Conservation (phyloP, 768 basidiomycete species). For the Guyanaporus albipodus region DNA sequence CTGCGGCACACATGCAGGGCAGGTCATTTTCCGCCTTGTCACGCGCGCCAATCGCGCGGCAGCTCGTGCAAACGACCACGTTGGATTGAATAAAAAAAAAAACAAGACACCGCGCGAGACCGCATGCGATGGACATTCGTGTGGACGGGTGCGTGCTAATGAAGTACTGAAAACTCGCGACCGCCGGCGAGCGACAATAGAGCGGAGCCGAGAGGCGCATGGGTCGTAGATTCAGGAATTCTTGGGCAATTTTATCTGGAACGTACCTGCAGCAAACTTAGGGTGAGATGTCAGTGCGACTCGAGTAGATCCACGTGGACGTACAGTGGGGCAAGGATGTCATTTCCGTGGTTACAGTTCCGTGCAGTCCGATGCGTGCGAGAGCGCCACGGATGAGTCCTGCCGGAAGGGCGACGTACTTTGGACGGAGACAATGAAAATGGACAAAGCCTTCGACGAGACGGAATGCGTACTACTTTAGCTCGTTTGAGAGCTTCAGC, state of each 20-base stretch:
- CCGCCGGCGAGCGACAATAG: not conserved
- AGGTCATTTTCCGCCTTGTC: no score
- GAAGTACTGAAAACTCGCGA: no score
- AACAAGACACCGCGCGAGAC: no score
- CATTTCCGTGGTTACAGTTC: constrained; percentile 61
- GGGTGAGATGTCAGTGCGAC: not conserved
- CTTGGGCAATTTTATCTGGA: constrained; percentile 79
- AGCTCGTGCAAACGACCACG: no score
- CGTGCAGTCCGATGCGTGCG: constrained; percentile 69
- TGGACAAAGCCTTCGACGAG: not conserved
- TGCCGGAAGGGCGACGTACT: constrained; percentile 81
- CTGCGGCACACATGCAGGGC: no score
- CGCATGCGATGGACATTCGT: no score
- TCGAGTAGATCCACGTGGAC: constrained; percentile 16
- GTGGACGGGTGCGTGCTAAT: no score
- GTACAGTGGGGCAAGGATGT: constrained; percentile 82
- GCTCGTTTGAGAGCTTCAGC: constrained; percentile 69
- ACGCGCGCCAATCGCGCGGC: no score
- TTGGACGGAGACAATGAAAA: not conserved
- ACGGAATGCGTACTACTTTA: constrained; percentile 51
- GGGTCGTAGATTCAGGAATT: constrained; percentile 25
- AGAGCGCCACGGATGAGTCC: constrained; percentile 86
- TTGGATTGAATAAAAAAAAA: no score
- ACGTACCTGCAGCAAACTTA: constrained; percentile 52
- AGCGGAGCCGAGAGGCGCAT: not conserved